phyloP scores from a whole-genome alignment of 2,329 filamentous ascomycete species.

The Aureobasidium leucospermi region DNA sequence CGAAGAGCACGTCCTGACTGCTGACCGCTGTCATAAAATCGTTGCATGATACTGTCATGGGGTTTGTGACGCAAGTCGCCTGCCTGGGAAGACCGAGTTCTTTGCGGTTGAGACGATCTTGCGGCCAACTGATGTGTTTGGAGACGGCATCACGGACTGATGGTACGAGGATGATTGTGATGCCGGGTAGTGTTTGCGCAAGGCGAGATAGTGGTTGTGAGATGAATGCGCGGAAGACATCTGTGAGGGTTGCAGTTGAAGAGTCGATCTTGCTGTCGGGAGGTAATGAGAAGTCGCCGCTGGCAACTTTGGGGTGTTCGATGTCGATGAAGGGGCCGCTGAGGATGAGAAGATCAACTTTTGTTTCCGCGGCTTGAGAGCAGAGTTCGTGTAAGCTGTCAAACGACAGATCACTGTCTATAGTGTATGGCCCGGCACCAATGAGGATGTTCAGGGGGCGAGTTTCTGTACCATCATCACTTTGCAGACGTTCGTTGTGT shows the following conservation, averaged over 20 bases:
- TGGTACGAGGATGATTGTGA: slow-evolving; percentile 76
- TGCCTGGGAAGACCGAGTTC: slow-evolving; percentile 74
- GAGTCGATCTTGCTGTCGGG: slow-evolving; percentile 38
- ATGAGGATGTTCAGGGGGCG: slow-evolving; percentile 69
- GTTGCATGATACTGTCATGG: slow-evolving; percentile 82
- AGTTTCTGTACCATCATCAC: slow-evolving; percentile 49
- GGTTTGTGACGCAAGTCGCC: slow-evolving; percentile 75
- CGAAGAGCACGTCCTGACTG: slow-evolving; percentile 75
- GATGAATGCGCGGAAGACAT: slow-evolving; percentile 76
- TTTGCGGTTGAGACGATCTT: slow-evolving; percentile 60
- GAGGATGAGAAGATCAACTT: slow-evolving; percentile 72
- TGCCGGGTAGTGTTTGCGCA: slow-evolving; percentile 60
- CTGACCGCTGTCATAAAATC: slow-evolving; percentile 77
- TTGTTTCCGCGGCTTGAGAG: slow-evolving; percentile 63
- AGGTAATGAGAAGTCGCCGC: slow-evolving; percentile 38
- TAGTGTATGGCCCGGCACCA: slow-evolving; percentile 82
- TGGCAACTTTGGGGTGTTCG: slow-evolving; percentile 79
- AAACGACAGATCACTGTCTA: slow-evolving; percentile 86
- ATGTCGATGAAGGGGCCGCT: slow-evolving; percentile 84
- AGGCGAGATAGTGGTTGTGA: slow-evolving; percentile 66
- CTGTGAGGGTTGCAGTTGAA: slow-evolving; percentile 70
- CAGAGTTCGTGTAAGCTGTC: slow-evolving; percentile 79
- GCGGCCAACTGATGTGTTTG: slow-evolving; percentile 82
- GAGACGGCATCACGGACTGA: slow-evolving; percentile 74
- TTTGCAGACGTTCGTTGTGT: slow-evolving; percentile 61